Base-by-base conservation (phyloP, 2,329 filamentous ascomycete genomes). In the Botryotinia narcissicola region DNA sequence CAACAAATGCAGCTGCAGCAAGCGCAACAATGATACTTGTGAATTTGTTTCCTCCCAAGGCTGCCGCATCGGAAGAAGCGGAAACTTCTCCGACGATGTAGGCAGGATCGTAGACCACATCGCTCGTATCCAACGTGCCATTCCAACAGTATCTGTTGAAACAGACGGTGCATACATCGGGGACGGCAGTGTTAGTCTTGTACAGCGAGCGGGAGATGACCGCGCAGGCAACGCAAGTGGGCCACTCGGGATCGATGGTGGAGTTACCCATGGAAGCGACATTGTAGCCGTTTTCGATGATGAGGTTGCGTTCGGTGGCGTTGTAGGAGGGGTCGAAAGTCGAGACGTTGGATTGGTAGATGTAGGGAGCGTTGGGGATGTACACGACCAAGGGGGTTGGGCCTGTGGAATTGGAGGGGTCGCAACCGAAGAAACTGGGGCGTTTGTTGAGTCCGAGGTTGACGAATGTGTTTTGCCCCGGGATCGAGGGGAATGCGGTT, bases 101-200 rank as follows among this genome's bases (percentile, higher is more conserved):
- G 0, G 37, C 61, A 10, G 79, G 80, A 10, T 73, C 46, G 70
- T 79, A 81, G 4, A 10, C 54, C 3, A 77, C 79, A 1, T 63
- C 71, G 3, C 67, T 76, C 3, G 73, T 73, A 67, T 80, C 75
- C 12, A 76, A 29, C 3, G 76, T 77, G 46, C 96, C 96, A 81
- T 98, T 89, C 96, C 96, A 99, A 87, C 96, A 99, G 84, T 98
- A 98, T 32, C 85, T 83, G 20, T 85, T 77, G 82, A 98, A 98
- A 84, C 96, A 99, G 68, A 86, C 79, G 61, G 83, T 85, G 84
- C 96, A 99, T 16, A 88, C 89, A 0, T 87, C 85, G 0, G 95
- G 95, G 1, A 95, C 86, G 0, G 84, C 75, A 0, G 91, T 92
- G 29, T 86, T 85, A 0, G 93, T 95, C 68, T 93, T 88, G 75